phyloP scores from a whole-genome alignment of 257 asterid genomes.

The Mentha longifolia region DNA sequence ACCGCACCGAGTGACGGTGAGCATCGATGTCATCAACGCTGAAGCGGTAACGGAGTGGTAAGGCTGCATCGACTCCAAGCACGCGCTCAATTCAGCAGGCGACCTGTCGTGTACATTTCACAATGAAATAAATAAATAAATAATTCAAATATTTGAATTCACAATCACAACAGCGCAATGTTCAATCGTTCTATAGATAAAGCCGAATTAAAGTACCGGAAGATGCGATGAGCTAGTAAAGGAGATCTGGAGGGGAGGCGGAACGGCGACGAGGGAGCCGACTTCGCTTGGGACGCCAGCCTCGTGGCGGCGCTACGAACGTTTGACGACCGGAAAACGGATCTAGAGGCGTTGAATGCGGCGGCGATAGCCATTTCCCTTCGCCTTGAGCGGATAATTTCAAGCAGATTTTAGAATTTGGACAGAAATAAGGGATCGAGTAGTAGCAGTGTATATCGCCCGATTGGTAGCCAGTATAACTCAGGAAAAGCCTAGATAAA shows the following conservation, averaged over 20 bases:
- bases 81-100: slow-evolving; percentile 82
- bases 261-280: slow-evolving; percentile 66
- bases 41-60: slow-evolving; percentile 91
- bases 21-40: slow-evolving; percentile 95
- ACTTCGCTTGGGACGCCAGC: slow-evolving; percentile 65
- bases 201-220: slow-evolving; percentile 47
- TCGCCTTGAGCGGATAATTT: neutral
- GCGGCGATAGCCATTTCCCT: slow-evolving; percentile 57
- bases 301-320: slow-evolving; percentile 64
- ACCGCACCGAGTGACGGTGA: slow-evolving; percentile 71
- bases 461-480: too few species aligned
- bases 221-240: slow-evolving; percentile 60
- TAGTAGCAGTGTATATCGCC: too few species aligned
- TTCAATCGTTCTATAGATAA: neutral
- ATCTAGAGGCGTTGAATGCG: slow-evolving; percentile 63
- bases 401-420: neutral
- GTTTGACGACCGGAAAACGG: slow-evolving; percentile 71
- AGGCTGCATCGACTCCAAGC: slow-evolving; percentile 88
- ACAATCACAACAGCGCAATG: neutral
- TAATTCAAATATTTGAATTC: neutral
- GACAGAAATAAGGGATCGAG: too few species aligned
- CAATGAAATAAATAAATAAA: neutral
- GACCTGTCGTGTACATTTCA: slow-evolving; percentile 44
- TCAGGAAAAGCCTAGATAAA: too few species aligned
- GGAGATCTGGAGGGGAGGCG: slow-evolving; percentile 59